Evolutionary conservation across 345 rosid genomes (phyloP), one percentile per base, ranked within the genome.

Genomic region (Camelina laxa): DNA sequence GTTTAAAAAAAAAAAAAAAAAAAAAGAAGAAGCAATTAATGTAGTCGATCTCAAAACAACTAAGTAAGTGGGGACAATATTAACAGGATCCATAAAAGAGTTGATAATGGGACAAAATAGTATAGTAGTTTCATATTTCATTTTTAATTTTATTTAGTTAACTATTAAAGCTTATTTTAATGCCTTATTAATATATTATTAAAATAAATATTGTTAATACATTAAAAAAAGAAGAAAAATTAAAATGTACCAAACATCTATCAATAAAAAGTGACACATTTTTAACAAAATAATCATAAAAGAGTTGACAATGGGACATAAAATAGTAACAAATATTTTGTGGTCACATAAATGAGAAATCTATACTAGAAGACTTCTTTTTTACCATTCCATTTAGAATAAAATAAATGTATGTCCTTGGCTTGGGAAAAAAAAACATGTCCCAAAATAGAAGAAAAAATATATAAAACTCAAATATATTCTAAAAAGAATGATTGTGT

Each of bases 31-130:
- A 57, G 54, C 39, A 77, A 8, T 70, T 47, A 77, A 64, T 70
- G 76, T 61, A 31, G 44, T 70, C 75, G 61, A 57, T 70, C 72
- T 77, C 72, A 49, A 15, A 70, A 48, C 80, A 77, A 77, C 80
- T 64, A 77, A 30, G 74, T 36, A 27, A 76, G 71, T 70, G 72
- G 76, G 76, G 76, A 77, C 80, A 65, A 38, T 48, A 3, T 70
- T 64, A 56, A 48, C 27, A 47, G 22, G 3, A 70, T 15, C 55
- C 66, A 70, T 48, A 38, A 56, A 70, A 64, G 75, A 76, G 72
- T 76, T 76, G n/a, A n/a, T n/a, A n/a, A n/a, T n/a, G n/a, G n/a
- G n/a, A n/a, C n/a, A 33, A 53, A 55, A 55, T 62, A 53, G 30
- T 60, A 42, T n/a, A n/a, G n/a, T n/a, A n/a, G n/a, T n/a, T n/a